A percentile compares a stretch with the other conserved stretches of the same genome.
Conservation (phyloP, 495 filamentous ascomycete genomes). For the Talaromyces wortmannii region DNA sequence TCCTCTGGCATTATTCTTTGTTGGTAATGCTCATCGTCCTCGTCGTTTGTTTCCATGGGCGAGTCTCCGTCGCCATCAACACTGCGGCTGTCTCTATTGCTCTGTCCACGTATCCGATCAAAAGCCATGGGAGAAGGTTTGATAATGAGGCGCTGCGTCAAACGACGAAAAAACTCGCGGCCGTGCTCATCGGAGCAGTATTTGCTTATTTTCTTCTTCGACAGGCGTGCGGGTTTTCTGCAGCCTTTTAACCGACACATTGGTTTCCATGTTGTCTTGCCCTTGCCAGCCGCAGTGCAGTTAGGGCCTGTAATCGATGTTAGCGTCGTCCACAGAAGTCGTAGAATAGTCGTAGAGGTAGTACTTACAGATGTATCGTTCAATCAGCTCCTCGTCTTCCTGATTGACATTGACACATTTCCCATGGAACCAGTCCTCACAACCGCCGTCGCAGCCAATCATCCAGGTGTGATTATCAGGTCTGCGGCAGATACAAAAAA, state of each 20-base stretch:
- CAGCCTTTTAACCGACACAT: constrained; percentile 59
- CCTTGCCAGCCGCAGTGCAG: constrained; percentile 45
- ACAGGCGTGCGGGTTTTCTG: constrained; percentile 51
- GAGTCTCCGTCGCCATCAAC: constrained; percentile 11
- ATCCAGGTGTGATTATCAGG: constrained; percentile 72
- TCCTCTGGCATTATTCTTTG: constrained; percentile 20
- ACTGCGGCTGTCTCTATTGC: constrained; percentile 7
- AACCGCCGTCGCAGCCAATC: constrained; percentile 67
- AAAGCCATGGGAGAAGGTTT: neutral
- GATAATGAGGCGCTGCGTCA: constrained; percentile 22
- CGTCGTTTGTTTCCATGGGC: constrained; percentile 15
- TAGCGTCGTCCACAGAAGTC: neutral
- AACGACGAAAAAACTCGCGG: constrained; percentile 46
- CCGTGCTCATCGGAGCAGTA: constrained; percentile 66
- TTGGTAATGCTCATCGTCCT: constrained; percentile 15
- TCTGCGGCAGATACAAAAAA: constrained; percentile 66
- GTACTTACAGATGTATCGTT: constrained; percentile 60
- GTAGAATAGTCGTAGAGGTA: neutral
- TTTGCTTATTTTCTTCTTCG: constrained; percentile 46
- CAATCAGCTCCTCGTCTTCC: constrained; percentile 56
- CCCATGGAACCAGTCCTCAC: constrained; percentile 71
- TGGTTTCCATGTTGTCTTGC: constrained; percentile 60
- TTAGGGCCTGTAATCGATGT: constrained; percentile 40
- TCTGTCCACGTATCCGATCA: neutral
- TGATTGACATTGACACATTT: constrained; percentile 59